Evolutionary conservation across 2,329 filamentous ascomycete genomes (phyloP).

Genomic region (Didymosphaeria variabile): DNA sequence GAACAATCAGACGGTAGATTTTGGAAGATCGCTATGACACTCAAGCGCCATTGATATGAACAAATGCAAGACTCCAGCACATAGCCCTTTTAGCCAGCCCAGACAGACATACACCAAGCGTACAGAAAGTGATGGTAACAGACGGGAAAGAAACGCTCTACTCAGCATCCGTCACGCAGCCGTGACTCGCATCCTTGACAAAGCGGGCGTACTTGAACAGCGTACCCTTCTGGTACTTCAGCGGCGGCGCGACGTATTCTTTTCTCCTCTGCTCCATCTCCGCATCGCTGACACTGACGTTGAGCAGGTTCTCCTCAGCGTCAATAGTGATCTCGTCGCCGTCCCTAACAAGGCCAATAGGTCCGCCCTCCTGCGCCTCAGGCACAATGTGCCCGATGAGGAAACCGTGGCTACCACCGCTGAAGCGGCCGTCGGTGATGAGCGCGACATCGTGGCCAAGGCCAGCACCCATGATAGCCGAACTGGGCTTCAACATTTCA

Average conservation of each 20-base stretch:
- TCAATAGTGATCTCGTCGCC: slow-evolving; percentile 86
- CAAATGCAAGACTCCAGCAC: slow-evolving; percentile 11
- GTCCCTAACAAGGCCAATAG: slow-evolving; percentile 82
- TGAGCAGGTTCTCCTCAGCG: slow-evolving; percentile 74
- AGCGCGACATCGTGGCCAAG: slow-evolving; percentile 78
- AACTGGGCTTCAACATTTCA: slow-evolving; percentile 77
- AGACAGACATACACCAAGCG: slow-evolving; percentile 1
- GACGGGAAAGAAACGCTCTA: slow-evolving; percentile 16
- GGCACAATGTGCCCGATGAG: slow-evolving; percentile 88
- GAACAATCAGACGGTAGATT: neutral
- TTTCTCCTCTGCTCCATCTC: slow-evolving; percentile 65
- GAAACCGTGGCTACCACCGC: slow-evolving; percentile 85
- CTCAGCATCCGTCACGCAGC: slow-evolving; percentile 65
- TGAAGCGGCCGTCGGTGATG: slow-evolving; percentile 79
- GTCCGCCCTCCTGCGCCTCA: slow-evolving; percentile 85
- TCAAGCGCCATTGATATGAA: slow-evolving; percentile 3
- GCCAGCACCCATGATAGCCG: slow-evolving; percentile 77
- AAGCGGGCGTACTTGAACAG: slow-evolving; percentile 67
- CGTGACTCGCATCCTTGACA: slow-evolving; percentile 66
- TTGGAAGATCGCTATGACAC: neutral
- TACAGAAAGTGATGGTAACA: slow-evolving; percentile 6
- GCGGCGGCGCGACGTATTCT: slow-evolving; percentile 61
- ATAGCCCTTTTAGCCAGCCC: neutral
- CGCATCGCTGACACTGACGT: slow-evolving; percentile 70
- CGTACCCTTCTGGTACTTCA: slow-evolving; percentile 68